Base-by-base conservation (phyloP, 148 eudicot genomes). In the Euryodendron excelsum region DNA sequence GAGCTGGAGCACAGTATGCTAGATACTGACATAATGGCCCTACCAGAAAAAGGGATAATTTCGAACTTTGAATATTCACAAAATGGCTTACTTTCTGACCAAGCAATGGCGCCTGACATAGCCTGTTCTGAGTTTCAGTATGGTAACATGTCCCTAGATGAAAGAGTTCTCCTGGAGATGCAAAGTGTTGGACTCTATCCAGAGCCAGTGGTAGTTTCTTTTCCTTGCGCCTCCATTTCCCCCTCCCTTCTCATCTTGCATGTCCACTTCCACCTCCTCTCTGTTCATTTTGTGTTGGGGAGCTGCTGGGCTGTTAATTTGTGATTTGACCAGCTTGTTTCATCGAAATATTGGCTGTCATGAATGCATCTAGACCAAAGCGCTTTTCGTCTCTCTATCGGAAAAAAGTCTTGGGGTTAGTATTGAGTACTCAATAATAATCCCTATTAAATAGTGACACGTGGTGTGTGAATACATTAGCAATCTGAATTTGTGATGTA, bases 161-260 rank as follows among this genome's bases (percentile, higher is more conserved):
- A 91, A 80, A 84, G 87, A 89, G 82, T 89, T 64, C 79, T 89
- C 63, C 27, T 88, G 83, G 95, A 91, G 84, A 59, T 91, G 69
- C 88, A 85, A 61, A 88, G 89, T 82, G 79, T 91, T 80, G 95
- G 95, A 66, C 80, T 91, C 69, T 86, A 41, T 63, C 85, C 83
- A 44, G 91, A 89, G 55, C 80, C 85, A 63, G 85, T 79, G 91
- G 95, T 88, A 79, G 53, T 62, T 28, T 37, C 30, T 80, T 10
- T 41, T 27, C 14, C 41, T 21, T 50, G 53, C 39, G 2, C 18
- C 37, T 76, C 65, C 18, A 34, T 23, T 20, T 3, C 45, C 25
- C 68, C n/a, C 39, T 63, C 28, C 4, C 55, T 13, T 3, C n/a
- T 41, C n/a, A n/a, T 53, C 36, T n/a, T n/a, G n/a, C n/a, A n/a